Evolutionary conservation across 148 eudicot genomes (phyloP), one percentile per base, ranked within the genome.

Genomic region (Vaccinium corymbosum): DNA sequence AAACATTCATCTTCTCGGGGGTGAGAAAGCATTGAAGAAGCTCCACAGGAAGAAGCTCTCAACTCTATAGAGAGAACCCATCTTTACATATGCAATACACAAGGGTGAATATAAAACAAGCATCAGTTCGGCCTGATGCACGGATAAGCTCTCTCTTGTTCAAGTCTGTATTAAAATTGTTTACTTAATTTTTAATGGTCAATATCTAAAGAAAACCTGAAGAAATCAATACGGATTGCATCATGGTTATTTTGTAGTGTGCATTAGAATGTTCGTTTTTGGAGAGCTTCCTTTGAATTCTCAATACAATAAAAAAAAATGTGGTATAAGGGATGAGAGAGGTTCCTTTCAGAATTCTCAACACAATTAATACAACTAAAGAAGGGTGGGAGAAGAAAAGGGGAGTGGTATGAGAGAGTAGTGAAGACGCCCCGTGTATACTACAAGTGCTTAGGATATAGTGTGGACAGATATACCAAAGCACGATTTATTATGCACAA

Each of bases 401-500:
- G 68, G 68, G 27, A 62, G 68, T n/a, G 27, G 68, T 12, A n/a
- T n/a, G 68, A 61, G 9, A 4, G 46, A 42, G 46, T 42, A 62
- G 59, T 16, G 27, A 8, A 25, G 68, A 62, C 9, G 27, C 68
- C 3, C 27, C 27, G 8, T 8, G 27, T 62, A 12, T n/a, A n/a
- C 59, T 14, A 55, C 59, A 55, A 55, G 17, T 55, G 59, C 59
- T 14, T 14, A 16, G 59, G 59, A 55, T 14, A 55, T 55, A 55
- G 59, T 55, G 16, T 61, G 68, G 68, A 61, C 71, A 1, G 71
- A 16, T 55, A 6, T 5, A 14, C 13, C 12, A 13, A n/a, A 32
- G 81, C 48, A 17, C 10, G n/a, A 32, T 66, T 64, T 38, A 62
- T 68, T 29, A 84, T 29, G 55, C 64, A 76, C 76, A 85, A 14